Percentiles rank a stretch among this genome's conserved stretches.
Evolutionary conservation across 371 early-diverging fungal genomes (phyloP).

Genomic region (Rhizopus delemar): DNA sequence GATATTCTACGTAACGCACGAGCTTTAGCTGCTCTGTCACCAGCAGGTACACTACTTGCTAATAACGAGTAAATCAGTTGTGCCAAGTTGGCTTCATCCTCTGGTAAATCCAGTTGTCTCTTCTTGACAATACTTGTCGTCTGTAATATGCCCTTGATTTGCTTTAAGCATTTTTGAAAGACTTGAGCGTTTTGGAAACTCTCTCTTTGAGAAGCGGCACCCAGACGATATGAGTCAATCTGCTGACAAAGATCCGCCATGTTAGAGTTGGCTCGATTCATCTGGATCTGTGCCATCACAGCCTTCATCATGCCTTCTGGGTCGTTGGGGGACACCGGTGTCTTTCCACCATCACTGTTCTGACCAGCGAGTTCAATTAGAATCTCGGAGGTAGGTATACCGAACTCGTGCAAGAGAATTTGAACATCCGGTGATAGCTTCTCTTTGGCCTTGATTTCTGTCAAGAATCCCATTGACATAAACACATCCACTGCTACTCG

Average conservation of each 20-base stretch:
- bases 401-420: conserved; percentile 50
- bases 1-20: conserved; percentile 46
- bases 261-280: conserved; percentile 56
- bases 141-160: conserved; percentile 52
- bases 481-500: conserved; percentile 47
- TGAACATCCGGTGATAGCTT: conserved; percentile 52
- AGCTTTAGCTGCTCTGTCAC: conserved; percentile 31
- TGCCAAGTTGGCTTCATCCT: conserved; percentile 42
- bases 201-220: conserved; percentile 45
- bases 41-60: conserved; percentile 35
- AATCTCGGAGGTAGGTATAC: conserved; percentile 47
- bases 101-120: conserved; percentile 28
- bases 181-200: conserved; percentile 55
- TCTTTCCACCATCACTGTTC: conserved; percentile 43
- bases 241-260: conserved; percentile 56
- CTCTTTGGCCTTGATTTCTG: conserved; percentile 44
- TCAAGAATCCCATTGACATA: conserved; percentile 47
- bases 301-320: conserved; percentile 57
- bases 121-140: conserved; percentile 43
- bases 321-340: conserved; percentile 42
- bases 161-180: conserved; percentile 51
- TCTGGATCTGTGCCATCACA: conserved; percentile 54
- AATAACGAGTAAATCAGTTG: conserved; percentile 50
- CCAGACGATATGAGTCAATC: conserved; percentile 49
- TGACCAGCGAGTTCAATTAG: conserved; percentile 49